Base-by-base conservation (phyloP, 768 basidiomycete species). In the Russula compacta region DNA sequence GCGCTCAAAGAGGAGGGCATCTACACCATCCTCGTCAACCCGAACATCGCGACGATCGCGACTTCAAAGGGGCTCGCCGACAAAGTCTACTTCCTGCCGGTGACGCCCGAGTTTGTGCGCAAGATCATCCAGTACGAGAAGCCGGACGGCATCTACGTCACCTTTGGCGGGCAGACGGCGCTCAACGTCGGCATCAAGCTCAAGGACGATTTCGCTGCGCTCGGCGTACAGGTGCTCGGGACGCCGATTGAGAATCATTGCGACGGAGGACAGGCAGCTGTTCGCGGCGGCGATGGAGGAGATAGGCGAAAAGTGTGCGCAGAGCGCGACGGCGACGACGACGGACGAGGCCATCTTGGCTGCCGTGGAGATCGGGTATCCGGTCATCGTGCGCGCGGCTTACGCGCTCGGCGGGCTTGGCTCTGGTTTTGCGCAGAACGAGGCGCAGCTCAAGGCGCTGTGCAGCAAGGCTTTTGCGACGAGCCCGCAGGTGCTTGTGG, bases 101-200 rank as follows among this genome's bases (percentile, higher is more conserved):
- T 98, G 59, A 98, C 92, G 12, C 92, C 94, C 63, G 97, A 99
- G 64, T 98, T 97, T 68, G 94, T 98, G 59, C 87, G 89, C 72
- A 97, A 95, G 77, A 88, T 99, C 76, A 97, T 99, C 81, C 88
- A 93, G 75, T 97, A 90, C 76, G 97, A 99, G 80, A 91, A 93
- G 71, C 97, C 97, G 1, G 95, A 98, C 69, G 97, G 97, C 53
- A 99, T 98, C 71, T 98, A 98, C 71, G 92, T 95, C 61, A 98
- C 97, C 0, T 99, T 98, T 65, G 97, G 95, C 68, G 97, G 95
- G 15, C 97, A 98, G 76, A 98, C 95, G 5, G 95, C 97, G 6
- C 78, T 98, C 63, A 92, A 89, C 67, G 95, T 99, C 55, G 95
- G 95, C 64, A 90, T 99, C 76, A 92, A 92, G 75, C 86, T 99